A percentile compares a stretch with the other conserved stretches of the same genome.
Evolutionary conservation across 176 grass and related monocot species (phyloP).

Genomic region (Dendrocalamus sinicus): DNA sequence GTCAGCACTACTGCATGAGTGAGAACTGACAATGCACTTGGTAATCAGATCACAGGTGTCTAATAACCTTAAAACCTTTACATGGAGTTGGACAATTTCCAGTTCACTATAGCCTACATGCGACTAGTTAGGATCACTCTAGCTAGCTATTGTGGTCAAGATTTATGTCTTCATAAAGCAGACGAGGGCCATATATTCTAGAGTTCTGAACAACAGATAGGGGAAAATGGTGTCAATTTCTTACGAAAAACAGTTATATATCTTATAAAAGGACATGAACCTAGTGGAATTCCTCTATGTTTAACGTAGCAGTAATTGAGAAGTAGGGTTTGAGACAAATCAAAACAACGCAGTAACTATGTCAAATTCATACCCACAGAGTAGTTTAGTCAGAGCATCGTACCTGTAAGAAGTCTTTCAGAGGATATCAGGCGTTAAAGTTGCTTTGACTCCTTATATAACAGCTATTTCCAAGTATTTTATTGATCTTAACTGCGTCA

Average conservation of each 20-base stretch:
- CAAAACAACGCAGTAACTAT: not conserved
- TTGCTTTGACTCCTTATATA: not conserved
- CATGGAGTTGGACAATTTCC: not conserved
- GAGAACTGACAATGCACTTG: not conserved
- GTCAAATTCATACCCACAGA: not conserved
- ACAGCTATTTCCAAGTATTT: slow-evolving; percentile 14
- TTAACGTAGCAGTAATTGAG: not conserved
- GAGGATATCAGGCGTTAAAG: slow-evolving; percentile 14
- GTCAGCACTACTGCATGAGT: not conserved
- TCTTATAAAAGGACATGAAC: not conserved
- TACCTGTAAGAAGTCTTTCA: not conserved
- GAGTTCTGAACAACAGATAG: not conserved
- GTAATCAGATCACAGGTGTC: not conserved
- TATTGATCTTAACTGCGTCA: slow-evolving; percentile 12
- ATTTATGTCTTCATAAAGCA: not conserved
- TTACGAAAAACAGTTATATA: not conserved
- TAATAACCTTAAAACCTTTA: not conserved
- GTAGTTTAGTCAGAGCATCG: not conserved
- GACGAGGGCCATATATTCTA: not conserved
- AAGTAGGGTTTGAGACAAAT: not conserved
- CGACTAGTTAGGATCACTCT: not conserved
- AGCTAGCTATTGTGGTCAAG: not conserved
- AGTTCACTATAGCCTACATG: not conserved
- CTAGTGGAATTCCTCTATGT: not conserved
- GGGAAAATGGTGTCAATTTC: not conserved